These are phyloP conservation scores for Chlorella sorokiniana DNA, from an alignment of 139 green algal genomes.

Conservation along the genomic window DNA sequence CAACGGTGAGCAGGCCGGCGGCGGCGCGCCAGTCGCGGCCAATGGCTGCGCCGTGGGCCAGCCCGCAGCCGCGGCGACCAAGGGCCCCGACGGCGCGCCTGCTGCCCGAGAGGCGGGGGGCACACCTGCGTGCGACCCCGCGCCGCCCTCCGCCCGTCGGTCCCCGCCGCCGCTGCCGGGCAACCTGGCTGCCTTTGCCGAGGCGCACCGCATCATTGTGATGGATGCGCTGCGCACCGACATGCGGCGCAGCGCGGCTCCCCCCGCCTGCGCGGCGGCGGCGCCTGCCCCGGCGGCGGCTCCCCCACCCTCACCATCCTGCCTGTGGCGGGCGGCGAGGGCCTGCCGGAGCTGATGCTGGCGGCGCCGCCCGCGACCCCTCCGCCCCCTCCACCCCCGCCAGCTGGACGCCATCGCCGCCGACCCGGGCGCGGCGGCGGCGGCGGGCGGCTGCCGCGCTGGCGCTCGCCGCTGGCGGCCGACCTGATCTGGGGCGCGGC, in stretches of 20 bases:
- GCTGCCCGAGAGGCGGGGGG: no score
- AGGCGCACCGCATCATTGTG: constrained; percentile 75
- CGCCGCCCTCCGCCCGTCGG: no score
- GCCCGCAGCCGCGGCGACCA: constrained; percentile 6
- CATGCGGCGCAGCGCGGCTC: not conserved
- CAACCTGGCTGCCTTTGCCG: constrained; percentile 63
- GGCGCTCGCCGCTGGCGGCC: constrained; percentile 42
- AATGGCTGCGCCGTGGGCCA: not conserved
- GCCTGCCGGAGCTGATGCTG: constrained; percentile 48
- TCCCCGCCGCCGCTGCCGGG: constrained; percentile 44
- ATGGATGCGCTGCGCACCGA: constrained; percentile 71
- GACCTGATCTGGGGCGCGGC: constrained; percentile 43
- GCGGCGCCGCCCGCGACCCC: not conserved
- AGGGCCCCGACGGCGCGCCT: no score
- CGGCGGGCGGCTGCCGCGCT: constrained; percentile 28
- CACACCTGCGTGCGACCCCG: no score
- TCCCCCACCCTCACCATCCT: constrained; percentile 33
- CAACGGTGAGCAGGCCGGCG: not conserved
- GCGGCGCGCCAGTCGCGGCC: not conserved
- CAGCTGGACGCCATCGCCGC: not conserved
- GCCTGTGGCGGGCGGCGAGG: constrained; percentile 35
- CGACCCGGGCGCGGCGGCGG: constrained; percentile 6
- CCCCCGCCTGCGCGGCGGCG: not conserved
- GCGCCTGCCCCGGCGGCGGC: not conserved
- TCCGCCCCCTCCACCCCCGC: not conserved